phyloP scores from a whole-genome alignment of 148 eudicot genomes.

The Rhododendron ferrugineum region DNA sequence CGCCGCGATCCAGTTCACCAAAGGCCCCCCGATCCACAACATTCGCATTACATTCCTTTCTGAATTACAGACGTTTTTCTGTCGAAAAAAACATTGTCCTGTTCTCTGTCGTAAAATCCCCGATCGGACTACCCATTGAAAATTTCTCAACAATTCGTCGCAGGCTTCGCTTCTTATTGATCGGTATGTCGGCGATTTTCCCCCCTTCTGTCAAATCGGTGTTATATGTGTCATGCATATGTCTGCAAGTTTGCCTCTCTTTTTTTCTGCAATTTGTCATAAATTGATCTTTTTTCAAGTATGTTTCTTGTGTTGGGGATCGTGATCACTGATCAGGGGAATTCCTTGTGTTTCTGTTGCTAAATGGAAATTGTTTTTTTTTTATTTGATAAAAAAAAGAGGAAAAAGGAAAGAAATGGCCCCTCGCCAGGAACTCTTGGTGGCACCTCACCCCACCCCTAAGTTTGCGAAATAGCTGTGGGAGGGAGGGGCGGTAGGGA shows the following conservation, averaged over 20 bases:
- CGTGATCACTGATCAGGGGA: not conserved
- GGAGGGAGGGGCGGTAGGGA: too few relatives aligned
- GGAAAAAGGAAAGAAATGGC: not conserved
- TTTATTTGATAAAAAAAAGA: not conserved
- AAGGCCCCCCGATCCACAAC: not conserved
- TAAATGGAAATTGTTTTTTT: not conserved
- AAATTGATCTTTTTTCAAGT: not conserved
- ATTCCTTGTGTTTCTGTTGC: not conserved
- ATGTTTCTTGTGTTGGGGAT: not conserved
- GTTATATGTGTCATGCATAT: not conserved
- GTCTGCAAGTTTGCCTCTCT: not conserved
- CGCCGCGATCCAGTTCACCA: not conserved
- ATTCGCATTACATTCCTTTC: not conserved
- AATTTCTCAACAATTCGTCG: not conserved
- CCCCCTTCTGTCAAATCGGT: not conserved
- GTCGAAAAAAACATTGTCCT: not conserved
- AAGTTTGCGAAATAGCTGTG: too few relatives aligned
- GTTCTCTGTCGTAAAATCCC: not conserved
- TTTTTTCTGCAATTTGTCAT: not conserved
- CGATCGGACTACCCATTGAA: not conserved
- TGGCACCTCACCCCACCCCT: too few relatives aligned
- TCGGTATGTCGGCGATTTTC: not conserved
- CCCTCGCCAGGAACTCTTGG: too few relatives aligned
- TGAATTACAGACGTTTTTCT: not conserved
- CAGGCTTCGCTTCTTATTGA: not conserved